These are phyloP conservation scores for Penicillium atrosanguineum DNA, from an alignment of 495 filamentous ascomycete species.

Conservation along the genomic window DNA sequence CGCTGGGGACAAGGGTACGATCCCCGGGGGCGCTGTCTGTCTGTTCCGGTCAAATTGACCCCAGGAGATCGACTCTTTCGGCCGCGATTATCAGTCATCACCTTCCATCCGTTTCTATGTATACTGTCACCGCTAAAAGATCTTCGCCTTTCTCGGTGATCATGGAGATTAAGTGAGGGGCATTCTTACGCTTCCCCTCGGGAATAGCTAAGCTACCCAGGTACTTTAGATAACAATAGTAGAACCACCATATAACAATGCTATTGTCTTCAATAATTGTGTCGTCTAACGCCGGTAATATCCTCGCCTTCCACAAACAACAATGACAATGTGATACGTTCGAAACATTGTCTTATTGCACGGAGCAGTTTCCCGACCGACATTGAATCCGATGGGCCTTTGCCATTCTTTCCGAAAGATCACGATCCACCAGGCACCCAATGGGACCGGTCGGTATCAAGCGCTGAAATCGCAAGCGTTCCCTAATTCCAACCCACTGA, in stretches of 20 bases:
- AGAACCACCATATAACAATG: background rate
- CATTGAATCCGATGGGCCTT: constrained; percentile 13
- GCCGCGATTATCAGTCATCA: constrained; percentile 19
- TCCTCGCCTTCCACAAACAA: background rate
- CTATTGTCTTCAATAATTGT: background rate
- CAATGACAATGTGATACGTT: background rate
- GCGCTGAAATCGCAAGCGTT: background rate
- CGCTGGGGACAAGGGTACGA: constrained; percentile 10
- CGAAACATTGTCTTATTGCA: background rate
- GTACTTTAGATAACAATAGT: background rate
- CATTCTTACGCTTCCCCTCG: background rate
- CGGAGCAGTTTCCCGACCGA: constrained; percentile 3
- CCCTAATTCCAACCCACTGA: background rate
- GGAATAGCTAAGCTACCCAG: background rate
- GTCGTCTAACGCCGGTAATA: background rate
- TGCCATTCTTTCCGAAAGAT: constrained; percentile 14
- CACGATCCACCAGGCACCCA: constrained; percentile 12
- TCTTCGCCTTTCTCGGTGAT: constrained; percentile 16
- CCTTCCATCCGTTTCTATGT: constrained; percentile 25
- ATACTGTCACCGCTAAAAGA: constrained; percentile 15
- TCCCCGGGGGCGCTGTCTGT: constrained; percentile 5
- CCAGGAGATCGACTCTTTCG: background rate
- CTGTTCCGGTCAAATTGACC: background rate
- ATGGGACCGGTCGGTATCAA: constrained; percentile 16
- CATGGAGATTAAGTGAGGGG: constrained; percentile 8